These are phyloP conservation scores for Boechera retrofracta DNA, from an alignment of 345 rosid species.

Conservation along the genomic window DNA sequence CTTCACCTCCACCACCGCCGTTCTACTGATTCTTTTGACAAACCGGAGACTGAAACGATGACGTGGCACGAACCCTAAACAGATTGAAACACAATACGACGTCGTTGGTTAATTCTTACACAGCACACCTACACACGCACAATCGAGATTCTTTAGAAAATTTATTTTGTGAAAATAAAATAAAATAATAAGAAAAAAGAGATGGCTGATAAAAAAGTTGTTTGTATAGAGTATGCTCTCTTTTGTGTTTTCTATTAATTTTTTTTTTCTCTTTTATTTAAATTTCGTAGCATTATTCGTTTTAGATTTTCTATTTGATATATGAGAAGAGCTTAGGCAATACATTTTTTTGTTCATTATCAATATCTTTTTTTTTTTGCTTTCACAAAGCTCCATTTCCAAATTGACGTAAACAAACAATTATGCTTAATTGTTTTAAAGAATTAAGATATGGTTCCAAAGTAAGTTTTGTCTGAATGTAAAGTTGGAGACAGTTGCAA, in stretches of 20 bases:
- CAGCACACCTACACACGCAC: background rate
- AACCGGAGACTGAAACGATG: conserved; percentile 5
- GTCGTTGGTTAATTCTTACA: conserved; percentile 16
- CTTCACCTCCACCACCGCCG: conserved; percentile 96
- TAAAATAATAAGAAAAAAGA: conserved; percentile 1
- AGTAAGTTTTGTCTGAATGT: conserved; percentile 3
- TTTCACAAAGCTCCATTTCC: background rate
- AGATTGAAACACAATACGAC: background rate
- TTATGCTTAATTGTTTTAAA: background rate
- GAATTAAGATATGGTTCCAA: background rate
- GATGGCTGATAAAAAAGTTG: conserved; percentile 2
- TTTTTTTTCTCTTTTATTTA: background rate
- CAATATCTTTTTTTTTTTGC: conserved; percentile 41
- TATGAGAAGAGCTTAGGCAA: conserved; percentile 22
- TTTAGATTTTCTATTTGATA: conserved; percentile 5
- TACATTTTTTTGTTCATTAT: conserved; percentile 32
- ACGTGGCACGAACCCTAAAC: conserved; percentile 1
- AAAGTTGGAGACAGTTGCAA: conserved; percentile 18
- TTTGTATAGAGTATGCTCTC: conserved; percentile 23
- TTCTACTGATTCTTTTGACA: conserved; percentile 81
- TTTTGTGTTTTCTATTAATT: conserved; percentile 11
- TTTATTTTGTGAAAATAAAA: conserved; percentile 25
- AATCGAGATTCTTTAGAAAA: conserved; percentile 18
- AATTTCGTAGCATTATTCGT: background rate
- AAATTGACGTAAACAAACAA: conserved; percentile 3